phyloP scores from a whole-genome alignment of 208 protist genomes.

The Crithidia sp. region DNA sequence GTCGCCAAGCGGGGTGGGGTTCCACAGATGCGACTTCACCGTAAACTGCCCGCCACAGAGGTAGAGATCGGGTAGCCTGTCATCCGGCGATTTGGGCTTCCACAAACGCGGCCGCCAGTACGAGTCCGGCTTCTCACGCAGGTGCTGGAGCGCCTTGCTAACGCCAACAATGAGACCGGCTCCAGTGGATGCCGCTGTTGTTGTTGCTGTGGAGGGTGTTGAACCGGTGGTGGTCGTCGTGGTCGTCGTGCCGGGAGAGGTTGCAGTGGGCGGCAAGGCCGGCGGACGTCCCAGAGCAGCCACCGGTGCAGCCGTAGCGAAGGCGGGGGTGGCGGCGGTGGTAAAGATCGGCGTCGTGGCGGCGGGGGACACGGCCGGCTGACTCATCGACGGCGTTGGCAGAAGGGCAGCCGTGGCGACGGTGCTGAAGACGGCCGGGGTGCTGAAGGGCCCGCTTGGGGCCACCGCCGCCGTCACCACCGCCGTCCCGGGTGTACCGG shows the following conservation, averaged over 20 bases:
- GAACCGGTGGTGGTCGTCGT: neutral
- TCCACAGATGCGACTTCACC: slow-evolving; percentile 10
- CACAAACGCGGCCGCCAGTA: neutral
- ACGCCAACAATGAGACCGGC: slow-evolving; percentile 39
- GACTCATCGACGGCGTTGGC: neutral
- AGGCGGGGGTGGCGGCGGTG: neutral
- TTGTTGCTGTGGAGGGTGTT: neutral
- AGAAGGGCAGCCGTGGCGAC: neutral
- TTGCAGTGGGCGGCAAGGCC: slow-evolving; percentile 1
- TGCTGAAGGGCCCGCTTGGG: neutral
- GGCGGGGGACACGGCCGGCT: neutral
- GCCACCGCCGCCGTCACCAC: neutral
- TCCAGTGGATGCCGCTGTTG: slow-evolving; percentile 1
- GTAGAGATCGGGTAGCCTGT: slow-evolving; percentile 1
- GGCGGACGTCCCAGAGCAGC: neutral
- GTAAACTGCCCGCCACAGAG: slow-evolving; percentile 32
- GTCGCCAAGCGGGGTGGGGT: slow-evolving; percentile 24
- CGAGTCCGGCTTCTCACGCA: neutral
- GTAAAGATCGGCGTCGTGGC: neutral
- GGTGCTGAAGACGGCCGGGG: neutral
- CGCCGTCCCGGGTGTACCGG: slow-evolving; percentile 16
- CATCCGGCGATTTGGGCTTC: neutral
- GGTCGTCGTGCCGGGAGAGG: neutral
- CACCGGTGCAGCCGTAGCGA: neutral
- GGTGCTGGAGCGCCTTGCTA: slow-evolving; percentile 29